These are phyloP conservation scores for Pneumocystis murina DNA, from an alignment of 1,139 yeast genomes.

Conservation along the genomic window DNA sequence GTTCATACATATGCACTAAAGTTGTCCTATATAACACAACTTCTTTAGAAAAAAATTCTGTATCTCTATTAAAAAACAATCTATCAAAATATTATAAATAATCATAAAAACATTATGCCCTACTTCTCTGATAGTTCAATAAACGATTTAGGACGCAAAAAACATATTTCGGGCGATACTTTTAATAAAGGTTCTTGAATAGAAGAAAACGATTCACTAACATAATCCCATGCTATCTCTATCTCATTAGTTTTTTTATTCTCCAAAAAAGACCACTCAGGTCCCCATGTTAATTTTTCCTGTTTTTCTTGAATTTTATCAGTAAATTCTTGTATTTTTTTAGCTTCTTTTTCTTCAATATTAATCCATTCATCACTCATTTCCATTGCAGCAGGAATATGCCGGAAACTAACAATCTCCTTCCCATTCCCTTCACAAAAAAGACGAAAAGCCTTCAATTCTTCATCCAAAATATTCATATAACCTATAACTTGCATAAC, in stretches of 20 bases:
- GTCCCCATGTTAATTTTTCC: not conserved
- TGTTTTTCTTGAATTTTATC: not conserved
- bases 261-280: not conserved
- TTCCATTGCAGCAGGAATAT: slow-evolving; percentile 1
- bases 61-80: not conserved
- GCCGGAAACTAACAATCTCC: not conserved
- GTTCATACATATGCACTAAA: not conserved
- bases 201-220: not conserved
- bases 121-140: not conserved
- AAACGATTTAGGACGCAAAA: not conserved
- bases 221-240: not conserved
- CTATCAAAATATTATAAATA: not conserved
- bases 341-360: not conserved
- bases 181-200: not conserved
- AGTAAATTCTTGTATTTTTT: not conserved
- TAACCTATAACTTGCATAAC: slow-evolving; percentile 5
- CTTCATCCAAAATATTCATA: slow-evolving; percentile 3
- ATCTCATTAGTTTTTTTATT: not conserved
- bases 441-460: not conserved
- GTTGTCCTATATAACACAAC: not conserved
- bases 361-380: not conserved
- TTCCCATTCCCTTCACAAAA: not conserved
- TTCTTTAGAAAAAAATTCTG: not conserved
- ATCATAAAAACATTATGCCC: not conserved
- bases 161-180: not conserved